These are phyloP conservation scores for Leucoagaricus sp. DNA, from an alignment of 1,284 basidiomycete genomes.

Conservation along the genomic window DNA sequence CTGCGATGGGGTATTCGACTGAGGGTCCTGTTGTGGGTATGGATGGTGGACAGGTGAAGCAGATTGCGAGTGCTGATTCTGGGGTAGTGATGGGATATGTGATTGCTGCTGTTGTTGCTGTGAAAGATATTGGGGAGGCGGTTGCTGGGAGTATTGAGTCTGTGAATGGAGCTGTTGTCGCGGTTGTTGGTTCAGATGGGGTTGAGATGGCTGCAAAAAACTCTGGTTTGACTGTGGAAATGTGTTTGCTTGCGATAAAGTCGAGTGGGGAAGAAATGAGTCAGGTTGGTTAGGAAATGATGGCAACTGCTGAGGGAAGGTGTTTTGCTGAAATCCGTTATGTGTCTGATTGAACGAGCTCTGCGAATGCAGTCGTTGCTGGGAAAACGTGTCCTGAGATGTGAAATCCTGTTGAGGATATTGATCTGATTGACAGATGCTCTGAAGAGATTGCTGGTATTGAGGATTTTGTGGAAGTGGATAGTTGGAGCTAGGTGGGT, in stretches of 20 bases:
- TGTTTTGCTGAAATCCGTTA: not conserved
- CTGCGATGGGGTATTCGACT: not conserved
- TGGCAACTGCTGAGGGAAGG: not conserved
- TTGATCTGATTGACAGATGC: not conserved
- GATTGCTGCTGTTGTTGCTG: constrained; percentile 1
- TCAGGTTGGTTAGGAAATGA: not conserved
- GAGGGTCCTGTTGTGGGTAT: not conserved
- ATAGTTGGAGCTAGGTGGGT: constrained; percentile 1
- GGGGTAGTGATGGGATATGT: not conserved
- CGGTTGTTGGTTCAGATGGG: not conserved
- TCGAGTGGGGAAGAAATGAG: not conserved
- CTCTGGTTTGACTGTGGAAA: constrained; percentile 1
- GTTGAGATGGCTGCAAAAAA: not conserved
- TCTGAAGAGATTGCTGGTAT: constrained; percentile 2
- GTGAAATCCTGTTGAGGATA: not conserved
- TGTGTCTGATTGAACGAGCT: not conserved
- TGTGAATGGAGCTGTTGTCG: constrained; percentile 2
- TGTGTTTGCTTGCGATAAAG: not conserved
- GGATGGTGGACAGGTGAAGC: not conserved
- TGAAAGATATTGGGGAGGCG: not conserved
- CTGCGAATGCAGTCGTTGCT: not conserved
- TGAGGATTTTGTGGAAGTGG: not conserved
- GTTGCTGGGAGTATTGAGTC: constrained; percentile 5
- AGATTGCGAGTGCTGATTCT: constrained; percentile 6
- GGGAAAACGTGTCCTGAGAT: not conserved